Percentiles rank a stretch among this genome's conserved stretches.
Conservation (phyloP, 2,329 filamentous ascomycete genomes). For the Sclerotinia minor region DNA sequence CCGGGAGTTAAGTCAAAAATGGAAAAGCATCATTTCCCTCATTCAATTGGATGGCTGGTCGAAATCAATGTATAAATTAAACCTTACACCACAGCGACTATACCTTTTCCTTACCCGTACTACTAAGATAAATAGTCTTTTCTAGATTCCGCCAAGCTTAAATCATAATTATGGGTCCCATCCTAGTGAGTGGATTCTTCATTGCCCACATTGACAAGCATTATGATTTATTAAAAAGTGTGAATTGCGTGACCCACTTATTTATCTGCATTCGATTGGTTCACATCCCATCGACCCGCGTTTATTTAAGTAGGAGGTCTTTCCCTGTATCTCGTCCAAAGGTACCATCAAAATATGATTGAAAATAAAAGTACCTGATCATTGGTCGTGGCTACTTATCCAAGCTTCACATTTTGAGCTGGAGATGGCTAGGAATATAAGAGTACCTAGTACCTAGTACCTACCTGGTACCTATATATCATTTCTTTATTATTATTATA, state of each 20-base stretch:
- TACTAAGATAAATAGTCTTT: constrained; percentile 1
- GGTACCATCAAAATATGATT: not conserved
- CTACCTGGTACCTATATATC: not conserved
- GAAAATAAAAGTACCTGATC: not conserved
- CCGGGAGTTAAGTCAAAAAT: not conserved
- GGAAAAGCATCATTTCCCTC: not conserved
- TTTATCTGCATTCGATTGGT: not conserved
- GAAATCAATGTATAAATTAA: not conserved
- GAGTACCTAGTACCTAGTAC: not conserved
- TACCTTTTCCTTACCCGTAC: not conserved
- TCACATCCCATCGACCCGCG: constrained; percentile 1
- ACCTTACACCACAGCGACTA: not conserved
- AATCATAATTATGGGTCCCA: not conserved
- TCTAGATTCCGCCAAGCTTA: constrained; percentile 10
- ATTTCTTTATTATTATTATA: not conserved
- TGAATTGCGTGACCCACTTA: too few species aligned
- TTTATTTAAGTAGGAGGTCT: constrained; percentile 16
- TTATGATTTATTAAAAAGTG: not conserved
- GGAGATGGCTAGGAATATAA: not conserved
- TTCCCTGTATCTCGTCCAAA: not conserved
- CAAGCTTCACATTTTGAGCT: not conserved
- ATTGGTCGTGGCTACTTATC: not conserved
- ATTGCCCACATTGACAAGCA: not conserved
- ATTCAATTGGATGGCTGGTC: not conserved
- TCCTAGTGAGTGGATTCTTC: not conserved